Evolutionary conservation across 2,329 filamentous ascomycete genomes (phyloP), one percentile per base, ranked within the genome.

Genomic region (Penicillium sp.): DNA sequence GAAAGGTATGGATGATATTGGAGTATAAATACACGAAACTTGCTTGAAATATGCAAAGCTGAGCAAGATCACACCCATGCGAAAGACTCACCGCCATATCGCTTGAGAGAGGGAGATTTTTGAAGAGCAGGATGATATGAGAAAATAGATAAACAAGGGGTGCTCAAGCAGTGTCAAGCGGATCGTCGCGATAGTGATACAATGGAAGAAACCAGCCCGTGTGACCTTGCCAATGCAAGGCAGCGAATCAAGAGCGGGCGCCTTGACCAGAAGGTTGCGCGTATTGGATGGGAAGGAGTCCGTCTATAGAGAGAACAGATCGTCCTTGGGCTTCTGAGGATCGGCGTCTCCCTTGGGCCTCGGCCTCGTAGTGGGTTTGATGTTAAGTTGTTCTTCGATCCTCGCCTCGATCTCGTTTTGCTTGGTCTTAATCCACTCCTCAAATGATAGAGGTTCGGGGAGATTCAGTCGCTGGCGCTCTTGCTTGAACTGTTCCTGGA

Each of bases 401-500:
- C 69, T 64, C 31, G 68, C 60, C 43, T 65, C 48, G 26, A 65
- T 53, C 42, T 65, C 57, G 37, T 59, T 56, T 43, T 64, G 51
- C 39, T 73, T 70, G 34, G 67, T 64, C 52, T 71, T 68, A 32
- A 69, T 53, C 53, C 69, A 72, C 32, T 68, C 66, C 19, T 66
- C 67, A 39, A 71, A 62, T 5, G 61, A 55, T 29, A 59, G 65
- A 39, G 72, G 68, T 16, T 75, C 70, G 4, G 77, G 75, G 43
- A 95, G 59, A 0, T 87, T 86, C 34, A 93, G 63, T 14, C 70
- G 70, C 42, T 73, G 69, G 45, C 88, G 74, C 71, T 95, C 76
- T 34, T 69, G 63, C 28, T 77, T 76, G 59, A 89, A 86, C 50
- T 78, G 73, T 51, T 77, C 76, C 63, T 82, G 80, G 35, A 94